phyloP scores from a whole-genome alignment of 2,329 filamentous ascomycete species.

The Verticillium nonalfalfae region DNA sequence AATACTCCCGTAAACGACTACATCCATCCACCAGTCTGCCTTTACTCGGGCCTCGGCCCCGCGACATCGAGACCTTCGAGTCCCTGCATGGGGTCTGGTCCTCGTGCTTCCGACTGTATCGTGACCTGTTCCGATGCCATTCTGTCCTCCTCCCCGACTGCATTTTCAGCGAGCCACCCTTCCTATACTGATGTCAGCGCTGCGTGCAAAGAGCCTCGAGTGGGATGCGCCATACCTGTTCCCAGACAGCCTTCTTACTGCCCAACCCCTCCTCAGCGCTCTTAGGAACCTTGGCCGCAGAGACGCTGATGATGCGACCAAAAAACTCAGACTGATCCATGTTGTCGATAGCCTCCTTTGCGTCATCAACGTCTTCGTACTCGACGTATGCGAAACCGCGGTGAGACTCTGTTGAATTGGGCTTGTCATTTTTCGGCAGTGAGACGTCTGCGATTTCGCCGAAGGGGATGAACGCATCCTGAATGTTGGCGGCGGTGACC shows the following conservation, averaged over 20 bases:
- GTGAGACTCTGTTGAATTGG: slow-evolving; percentile 72
- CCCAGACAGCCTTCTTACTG: slow-evolving; percentile 92
- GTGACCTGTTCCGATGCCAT: slow-evolving; percentile 49
- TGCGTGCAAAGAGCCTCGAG: background rate
- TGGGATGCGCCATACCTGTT: slow-evolving; percentile 62
- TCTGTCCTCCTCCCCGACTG: slow-evolving; percentile 74
- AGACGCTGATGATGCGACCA: slow-evolving; percentile 86
- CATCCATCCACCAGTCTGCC: background rate
- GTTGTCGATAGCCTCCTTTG: slow-evolving; percentile 94
- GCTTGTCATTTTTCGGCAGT: slow-evolving; percentile 79
- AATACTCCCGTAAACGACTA: background rate
- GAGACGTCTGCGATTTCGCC: slow-evolving; percentile 91
- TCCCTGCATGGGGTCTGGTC: slow-evolving; percentile 90
- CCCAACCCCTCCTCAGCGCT: slow-evolving; percentile 80
- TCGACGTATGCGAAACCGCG: slow-evolving; percentile 96
- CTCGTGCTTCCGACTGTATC: slow-evolving; percentile 39
- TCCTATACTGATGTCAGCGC: slow-evolving; percentile 51
- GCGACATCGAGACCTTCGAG: slow-evolving; percentile 90
- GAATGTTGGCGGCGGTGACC: slow-evolving; percentile 69
- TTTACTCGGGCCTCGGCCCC: slow-evolving; percentile 73
- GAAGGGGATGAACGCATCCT: slow-evolving; percentile 93
- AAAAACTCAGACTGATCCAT: slow-evolving; percentile 98
- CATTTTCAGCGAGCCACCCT: slow-evolving; percentile 85
- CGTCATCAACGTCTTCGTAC: slow-evolving; percentile 79
- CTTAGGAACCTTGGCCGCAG: slow-evolving; percentile 86